Percentiles rank a stretch among this genome's conserved stretches.
These are phyloP conservation scores for Lanmaoa pseudosensibilis DNA, from an alignment of 768 basidiomycete genomes.

Conservation along the genomic window DNA sequence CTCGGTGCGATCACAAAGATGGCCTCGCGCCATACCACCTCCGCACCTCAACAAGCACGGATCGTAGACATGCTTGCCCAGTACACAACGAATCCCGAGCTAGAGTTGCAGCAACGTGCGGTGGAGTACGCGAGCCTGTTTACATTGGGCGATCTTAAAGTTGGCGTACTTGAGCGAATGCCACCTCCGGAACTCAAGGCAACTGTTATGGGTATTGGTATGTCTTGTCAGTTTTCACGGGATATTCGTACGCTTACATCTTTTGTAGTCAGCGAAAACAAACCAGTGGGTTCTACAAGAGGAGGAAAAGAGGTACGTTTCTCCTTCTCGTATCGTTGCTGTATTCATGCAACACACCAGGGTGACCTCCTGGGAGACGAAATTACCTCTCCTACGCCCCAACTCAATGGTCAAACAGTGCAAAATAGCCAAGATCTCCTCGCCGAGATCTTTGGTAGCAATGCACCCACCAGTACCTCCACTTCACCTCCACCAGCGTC, in stretches of 20 bases:
- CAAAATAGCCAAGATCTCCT: conserved; percentile 84
- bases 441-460: conserved; percentile 84
- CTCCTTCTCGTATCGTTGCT: not conserved
- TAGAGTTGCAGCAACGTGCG: conserved; percentile 94
- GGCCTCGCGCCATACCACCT: conserved; percentile 73
- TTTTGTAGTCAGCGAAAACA: conserved; percentile 84
- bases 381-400: conserved; percentile 40
- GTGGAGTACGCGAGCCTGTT: conserved; percentile 93
- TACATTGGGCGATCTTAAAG: conserved; percentile 67
- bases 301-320: conserved; percentile 66
- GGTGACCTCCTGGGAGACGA: conserved; percentile 89
- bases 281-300: conserved; percentile 89
- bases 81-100: conserved; percentile 84
- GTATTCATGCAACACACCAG: conserved; percentile 15
- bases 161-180: conserved; percentile 95
- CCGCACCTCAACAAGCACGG: conserved; percentile 67
- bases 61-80: conserved; percentile 75
- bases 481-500: conserved; percentile 35
- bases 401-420: conserved; percentile 42
- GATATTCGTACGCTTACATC: not conserved
- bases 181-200: conserved; percentile 97
- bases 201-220: conserved; percentile 93
- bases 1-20: conserved; percentile 89
- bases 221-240: conserved; percentile 22
- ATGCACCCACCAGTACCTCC: conserved; percentile 32